Conservation (phyloP, 1,284 basidiomycete species). For the Ustilago trichophora region DNA sequence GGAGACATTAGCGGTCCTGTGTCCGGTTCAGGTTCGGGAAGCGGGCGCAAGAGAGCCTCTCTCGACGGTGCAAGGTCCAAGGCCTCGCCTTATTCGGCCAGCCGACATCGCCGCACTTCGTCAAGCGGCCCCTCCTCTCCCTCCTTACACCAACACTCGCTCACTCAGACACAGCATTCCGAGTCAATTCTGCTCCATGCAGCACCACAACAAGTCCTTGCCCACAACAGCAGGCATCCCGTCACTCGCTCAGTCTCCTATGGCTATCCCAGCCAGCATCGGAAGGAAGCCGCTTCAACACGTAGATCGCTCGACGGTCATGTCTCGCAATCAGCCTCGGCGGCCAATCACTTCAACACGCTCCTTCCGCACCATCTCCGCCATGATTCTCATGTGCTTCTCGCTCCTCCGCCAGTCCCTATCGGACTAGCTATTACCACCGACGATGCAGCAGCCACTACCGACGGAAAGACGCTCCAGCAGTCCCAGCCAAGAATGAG, state of each 20-base stretch:
- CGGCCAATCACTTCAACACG: slow-evolving; percentile 8
- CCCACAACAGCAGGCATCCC: background rate
- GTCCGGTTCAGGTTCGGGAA: slow-evolving; percentile 35
- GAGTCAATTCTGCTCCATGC: slow-evolving; percentile 1
- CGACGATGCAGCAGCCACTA: background rate
- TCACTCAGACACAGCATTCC: background rate
- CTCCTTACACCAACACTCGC: background rate
- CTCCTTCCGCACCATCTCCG: slow-evolving; percentile 27
- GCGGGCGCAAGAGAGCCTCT: slow-evolving; percentile 31
- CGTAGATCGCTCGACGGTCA: slow-evolving; percentile 20
- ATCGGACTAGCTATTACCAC: slow-evolving; percentile 34
- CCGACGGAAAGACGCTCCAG: background rate
- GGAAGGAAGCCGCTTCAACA: background rate
- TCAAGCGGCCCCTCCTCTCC: slow-evolving; percentile 12
- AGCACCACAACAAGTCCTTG: background rate
- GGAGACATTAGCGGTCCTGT: slow-evolving; percentile 19
- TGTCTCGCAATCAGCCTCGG: background rate
- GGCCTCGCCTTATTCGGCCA: slow-evolving; percentile 16
- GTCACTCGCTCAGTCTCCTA: slow-evolving; percentile 11
- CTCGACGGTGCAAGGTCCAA: slow-evolving; percentile 22
- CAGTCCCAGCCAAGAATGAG: slow-evolving; percentile 1
- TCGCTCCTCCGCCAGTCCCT: slow-evolving; percentile 29
- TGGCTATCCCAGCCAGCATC: background rate
- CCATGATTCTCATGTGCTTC: slow-evolving; percentile 3
- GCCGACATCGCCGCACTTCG: slow-evolving; percentile 20